Conservation (phyloP, 345 rosid species). For the Geranium brycei region DNA sequence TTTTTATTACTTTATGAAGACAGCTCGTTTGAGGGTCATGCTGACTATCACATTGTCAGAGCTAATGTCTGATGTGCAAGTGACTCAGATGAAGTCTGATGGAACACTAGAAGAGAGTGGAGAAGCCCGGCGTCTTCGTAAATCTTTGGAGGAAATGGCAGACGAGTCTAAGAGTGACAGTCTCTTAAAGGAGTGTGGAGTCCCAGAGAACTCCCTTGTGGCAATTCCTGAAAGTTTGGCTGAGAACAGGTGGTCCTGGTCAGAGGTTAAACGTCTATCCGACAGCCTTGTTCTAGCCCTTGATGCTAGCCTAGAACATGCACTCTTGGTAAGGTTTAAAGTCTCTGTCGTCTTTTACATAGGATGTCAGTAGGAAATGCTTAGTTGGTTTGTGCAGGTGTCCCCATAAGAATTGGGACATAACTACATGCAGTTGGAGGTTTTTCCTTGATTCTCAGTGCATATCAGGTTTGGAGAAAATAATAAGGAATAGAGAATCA, state of each 20-base stretch:
- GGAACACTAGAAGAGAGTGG: constrained; percentile 93
- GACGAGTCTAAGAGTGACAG: constrained; percentile 57
- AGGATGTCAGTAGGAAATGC: background rate
- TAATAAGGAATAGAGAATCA: too few relatives aligned
- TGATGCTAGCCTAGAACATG: constrained; percentile 93
- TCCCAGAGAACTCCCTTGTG: constrained; percentile 55
- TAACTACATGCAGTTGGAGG: too few relatives aligned
- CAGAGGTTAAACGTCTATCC: constrained; percentile 68
- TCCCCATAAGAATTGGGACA: background rate
- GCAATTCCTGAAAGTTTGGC: constrained; percentile 41
- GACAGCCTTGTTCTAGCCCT: constrained; percentile 75
- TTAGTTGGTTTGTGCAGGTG: background rate
- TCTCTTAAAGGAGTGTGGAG: constrained; percentile 66
- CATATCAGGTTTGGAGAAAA: too few relatives aligned
- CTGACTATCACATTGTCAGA: constrained; percentile 93
- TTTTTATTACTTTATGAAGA: constrained; percentile 69
- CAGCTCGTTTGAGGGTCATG: constrained; percentile 90
- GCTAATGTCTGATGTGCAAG: constrained; percentile 93
- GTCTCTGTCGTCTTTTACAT: background rate
- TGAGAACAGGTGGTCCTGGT: constrained; percentile 86
- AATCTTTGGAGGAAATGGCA: constrained; percentile 84
- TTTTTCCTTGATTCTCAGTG: too few relatives aligned
- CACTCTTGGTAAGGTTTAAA: constrained; percentile 65
- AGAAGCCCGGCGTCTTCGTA: constrained; percentile 82
- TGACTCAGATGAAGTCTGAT: constrained; percentile 88